Evolutionary conservation across 768 basidiomycete species (phyloP), one percentile per base, ranked within the genome.

Genomic region (Suillus subluteus): DNA sequence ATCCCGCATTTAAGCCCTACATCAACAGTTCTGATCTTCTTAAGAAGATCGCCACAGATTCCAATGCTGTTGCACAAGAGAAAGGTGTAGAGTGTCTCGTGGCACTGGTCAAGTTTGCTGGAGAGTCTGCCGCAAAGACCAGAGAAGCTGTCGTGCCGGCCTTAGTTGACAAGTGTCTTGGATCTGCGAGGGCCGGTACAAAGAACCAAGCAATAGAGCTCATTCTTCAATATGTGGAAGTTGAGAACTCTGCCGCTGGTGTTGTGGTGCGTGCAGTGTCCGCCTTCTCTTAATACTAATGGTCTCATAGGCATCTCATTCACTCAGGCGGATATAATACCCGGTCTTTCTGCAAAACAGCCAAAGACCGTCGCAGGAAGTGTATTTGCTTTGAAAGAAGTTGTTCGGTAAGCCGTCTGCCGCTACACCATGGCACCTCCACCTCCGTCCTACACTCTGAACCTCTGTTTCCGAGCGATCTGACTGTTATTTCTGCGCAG

Each of bases 21-120:
- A 74, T 92, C 67, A 88, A 86, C 78, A 91, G 91, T 71, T 80
- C 88, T 38, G 90, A 91, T 75, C 79, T 90, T 37, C 85, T 96
- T 71, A 95, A 91, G 86, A 95, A 91, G 80, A 89, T 96, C 72
- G 94, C 83, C 43, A 89, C 89, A 4, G 98, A 99, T 73, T 82
- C 95, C 1, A 99, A 99, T 78, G 98, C 92, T 35, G 97, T 98
- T 38, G 96, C 97, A 13, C 98, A 99, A 79, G 98, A 99, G 83
- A 98, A 97, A 76, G 98, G 94, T 40, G 86, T 99, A 6, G 97
- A 98, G 75, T 95, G 92, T 71, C 79, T 96, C 41, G 88, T 91
- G 63, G 84, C 90, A 38, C 84, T 99, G 66, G 89, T 98, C 71
- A 94, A 95, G 80, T 94, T 90, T 74, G 93, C 95, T 8, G 98